Conservation (phyloP, 2,329 filamentous ascomycete genomes). For the Orbilia blumenaviensis region DNA sequence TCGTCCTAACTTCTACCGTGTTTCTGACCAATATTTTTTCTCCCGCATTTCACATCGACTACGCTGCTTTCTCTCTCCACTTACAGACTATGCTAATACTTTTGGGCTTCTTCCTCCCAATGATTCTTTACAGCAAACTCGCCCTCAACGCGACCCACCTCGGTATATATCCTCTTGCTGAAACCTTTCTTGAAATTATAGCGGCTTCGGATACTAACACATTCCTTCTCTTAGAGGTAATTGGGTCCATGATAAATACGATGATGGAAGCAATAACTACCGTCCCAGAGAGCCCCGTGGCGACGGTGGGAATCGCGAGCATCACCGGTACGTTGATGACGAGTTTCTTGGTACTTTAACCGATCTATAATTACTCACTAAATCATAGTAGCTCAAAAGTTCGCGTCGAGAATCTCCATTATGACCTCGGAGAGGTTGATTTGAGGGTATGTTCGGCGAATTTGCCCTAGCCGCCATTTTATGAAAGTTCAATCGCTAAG, state of each 20-base stretch:
- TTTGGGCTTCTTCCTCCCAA: conserved; percentile 44
- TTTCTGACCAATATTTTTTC: conserved; percentile 20
- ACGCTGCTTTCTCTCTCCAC: conserved; percentile 20
- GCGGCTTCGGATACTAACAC: not conserved
- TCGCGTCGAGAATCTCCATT: conserved; percentile 88
- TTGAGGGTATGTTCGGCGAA: conserved; percentile 17
- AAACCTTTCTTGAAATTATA: not conserved
- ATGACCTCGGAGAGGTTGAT: conserved; percentile 76
- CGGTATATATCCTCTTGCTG: conserved; percentile 7
- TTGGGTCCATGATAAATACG: conserved; percentile 53
- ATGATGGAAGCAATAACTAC: conserved; percentile 42
- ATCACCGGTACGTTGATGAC: conserved; percentile 19
- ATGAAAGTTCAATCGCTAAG: not conserved
- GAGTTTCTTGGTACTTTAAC: not conserved
- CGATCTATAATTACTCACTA: not conserved
- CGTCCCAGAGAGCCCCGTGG: conserved; percentile 32
- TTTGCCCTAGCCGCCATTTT: not conserved
- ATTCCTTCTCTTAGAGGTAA: conserved; percentile 21
- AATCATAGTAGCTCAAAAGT: conserved; percentile 69
- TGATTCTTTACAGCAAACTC: conserved; percentile 46
- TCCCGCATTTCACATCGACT: conserved; percentile 20
- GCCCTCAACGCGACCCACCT: conserved; percentile 37
- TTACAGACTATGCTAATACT: conserved; percentile 52
- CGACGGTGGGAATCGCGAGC: conserved; percentile 14
- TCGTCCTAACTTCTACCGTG: conserved; percentile 12